Evolutionary conservation across 2,329 filamentous ascomycete species (phyloP).

Genomic region (Pezizomycotina sp.): DNA sequence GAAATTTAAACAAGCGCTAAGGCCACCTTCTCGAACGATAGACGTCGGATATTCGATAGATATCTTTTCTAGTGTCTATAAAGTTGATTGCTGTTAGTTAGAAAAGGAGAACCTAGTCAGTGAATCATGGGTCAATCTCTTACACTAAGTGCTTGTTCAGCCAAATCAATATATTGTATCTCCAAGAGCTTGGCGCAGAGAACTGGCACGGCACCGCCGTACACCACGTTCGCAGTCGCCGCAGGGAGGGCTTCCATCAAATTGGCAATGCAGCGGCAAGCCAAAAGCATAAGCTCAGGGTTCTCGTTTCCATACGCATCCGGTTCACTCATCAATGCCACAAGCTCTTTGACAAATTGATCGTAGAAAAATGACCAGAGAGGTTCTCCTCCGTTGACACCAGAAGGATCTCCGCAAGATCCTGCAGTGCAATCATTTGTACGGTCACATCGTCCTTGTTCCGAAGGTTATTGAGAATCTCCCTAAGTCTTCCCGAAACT

Average conservation of each 20-base stretch:
- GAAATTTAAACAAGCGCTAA: slow-evolving; percentile 90
- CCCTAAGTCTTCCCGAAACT: slow-evolving; percentile 60
- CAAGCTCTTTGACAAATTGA: slow-evolving; percentile 85
- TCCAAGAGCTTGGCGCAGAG: slow-evolving; percentile 89
- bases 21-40: slow-evolving; percentile 86
- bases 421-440: slow-evolving; percentile 81
- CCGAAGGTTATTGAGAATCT: slow-evolving; percentile 57
- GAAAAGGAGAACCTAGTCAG: too few species aligned
- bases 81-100: slow-evolving; percentile 15
- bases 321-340: slow-evolving; percentile 67
- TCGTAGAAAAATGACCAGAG: slow-evolving; percentile 85
- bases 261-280: slow-evolving; percentile 88
- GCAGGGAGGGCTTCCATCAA: slow-evolving; percentile 92
- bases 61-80: slow-evolving; percentile 78
- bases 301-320: slow-evolving; percentile 79
- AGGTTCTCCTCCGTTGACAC: slow-evolving; percentile 95
- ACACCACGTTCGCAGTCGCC: slow-evolving; percentile 87
- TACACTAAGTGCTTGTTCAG: slow-evolving; percentile 85
- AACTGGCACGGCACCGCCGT: slow-evolving; percentile 88
- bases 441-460: slow-evolving; percentile 72
- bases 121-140: too few species aligned
- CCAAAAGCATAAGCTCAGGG: slow-evolving; percentile 90
- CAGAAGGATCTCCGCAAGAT: slow-evolving; percentile 79
- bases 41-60: slow-evolving; percentile 88
- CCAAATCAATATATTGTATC: slow-evolving; percentile 92